Base-by-base conservation (phyloP, 2,329 filamentous ascomycete genomes). In the Pyrenochaeta sp. region DNA sequence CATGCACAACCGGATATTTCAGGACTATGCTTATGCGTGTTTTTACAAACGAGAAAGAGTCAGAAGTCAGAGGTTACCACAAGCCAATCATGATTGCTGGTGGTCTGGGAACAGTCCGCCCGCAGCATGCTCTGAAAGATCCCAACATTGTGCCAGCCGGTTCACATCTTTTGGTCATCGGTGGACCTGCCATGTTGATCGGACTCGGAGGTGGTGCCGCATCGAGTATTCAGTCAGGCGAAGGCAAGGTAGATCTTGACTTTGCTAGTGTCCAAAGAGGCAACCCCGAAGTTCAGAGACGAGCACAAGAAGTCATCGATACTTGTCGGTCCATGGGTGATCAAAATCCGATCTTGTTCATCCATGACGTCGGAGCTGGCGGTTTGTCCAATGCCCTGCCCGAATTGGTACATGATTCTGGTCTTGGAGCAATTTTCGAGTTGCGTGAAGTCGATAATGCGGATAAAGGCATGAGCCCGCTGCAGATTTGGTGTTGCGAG, bases 71-170 rank as follows among this genome's bases (percentile, higher is more conserved):
- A 58, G 94, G 94, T 17, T 99, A 96, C 69, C 94, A 97, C 74
- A 99, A 99, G 77, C 94, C 94, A 7, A 96, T 96, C 71, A 96
- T 96, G 90, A 90, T 99, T 74, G 94, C 94, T 51, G 94, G 94
- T 66, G 94, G 94, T 67, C 84, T 97, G 23, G 94, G 94, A 35
- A 96, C 89, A 5, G 93, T 97, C 20, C 79, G 94, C 44, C 93
- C 94, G 10, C 86, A 93, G 61, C 89, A 96, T 66, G 93, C 94
- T 3, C 79, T 96, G 46, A 99, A 99, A 75, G 82, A 89, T 51
- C 83, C 87, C 7, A 79, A 82, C 9, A 79, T 89, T 51, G 94
- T 99, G 13, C 86, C 86, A 38, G 83, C 91, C 37, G 93, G 91
- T n/a, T 91, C 92, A 13, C 89, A 93, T 67, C 82, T 96, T 31